Conservation (phyloP, 2,329 filamentous ascomycete genomes). For the Alternaria sp. region DNA sequence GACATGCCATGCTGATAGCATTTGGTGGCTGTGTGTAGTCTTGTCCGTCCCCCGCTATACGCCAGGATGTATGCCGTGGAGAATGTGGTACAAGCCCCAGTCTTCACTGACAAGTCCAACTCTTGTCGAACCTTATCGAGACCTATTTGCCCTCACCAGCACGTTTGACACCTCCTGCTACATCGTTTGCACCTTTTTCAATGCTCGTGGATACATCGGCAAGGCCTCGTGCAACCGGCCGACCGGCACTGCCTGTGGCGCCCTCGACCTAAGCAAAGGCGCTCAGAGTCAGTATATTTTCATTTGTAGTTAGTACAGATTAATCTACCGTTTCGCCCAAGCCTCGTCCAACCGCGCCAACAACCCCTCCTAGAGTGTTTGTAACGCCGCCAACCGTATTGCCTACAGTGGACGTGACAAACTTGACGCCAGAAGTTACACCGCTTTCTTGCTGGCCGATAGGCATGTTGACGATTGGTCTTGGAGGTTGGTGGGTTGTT, state of each 20-base stretch:
- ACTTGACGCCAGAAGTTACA: constrained; percentile 60
- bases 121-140: not conserved
- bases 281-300: constrained; percentile 1
- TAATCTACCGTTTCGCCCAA: constrained; percentile 49
- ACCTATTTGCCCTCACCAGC: constrained; percentile 55
- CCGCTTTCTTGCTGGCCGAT: constrained; percentile 51
- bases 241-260: constrained; percentile 53
- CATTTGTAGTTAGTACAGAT: not conserved
- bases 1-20: not conserved
- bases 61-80: not conserved
- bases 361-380: constrained; percentile 60
- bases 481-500: not conserved
- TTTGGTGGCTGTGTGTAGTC: not conserved
- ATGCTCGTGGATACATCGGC: constrained; percentile 53
- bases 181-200: constrained; percentile 52
- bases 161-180: constrained; percentile 55
- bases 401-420: constrained; percentile 62
- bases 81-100: not conserved
- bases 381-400: constrained; percentile 62
- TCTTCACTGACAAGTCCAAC: not conserved
- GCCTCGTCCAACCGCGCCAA: constrained; percentile 55
- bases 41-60: not conserved
- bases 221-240: constrained; percentile 52
- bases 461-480: constrained; percentile 36
- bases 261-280: constrained; percentile 42